phyloP scores from a whole-genome alignment of 1,139 yeast species.

The Debaryomycetaceae sp. region DNA sequence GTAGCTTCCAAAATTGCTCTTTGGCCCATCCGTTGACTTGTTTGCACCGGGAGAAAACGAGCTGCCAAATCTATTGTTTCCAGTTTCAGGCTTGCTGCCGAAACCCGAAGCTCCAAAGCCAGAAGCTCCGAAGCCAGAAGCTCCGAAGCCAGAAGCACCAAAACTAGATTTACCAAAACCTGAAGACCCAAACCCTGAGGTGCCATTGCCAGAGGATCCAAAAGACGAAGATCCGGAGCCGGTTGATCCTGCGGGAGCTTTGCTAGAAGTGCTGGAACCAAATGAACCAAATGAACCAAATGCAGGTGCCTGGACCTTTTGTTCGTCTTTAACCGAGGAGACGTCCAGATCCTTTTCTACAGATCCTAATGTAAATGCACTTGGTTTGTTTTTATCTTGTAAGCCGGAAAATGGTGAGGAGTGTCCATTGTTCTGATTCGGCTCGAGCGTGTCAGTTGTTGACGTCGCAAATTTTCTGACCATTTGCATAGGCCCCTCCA shows the following conservation, averaged over 20 bases:
- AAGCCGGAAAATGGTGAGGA: background rate
- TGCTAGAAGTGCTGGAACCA: conserved; percentile 5
- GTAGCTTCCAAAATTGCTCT: conserved; percentile 4
- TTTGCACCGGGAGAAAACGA: background rate
- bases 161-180: conserved; percentile 8
- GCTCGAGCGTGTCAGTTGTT: background rate
- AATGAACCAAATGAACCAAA: background rate
- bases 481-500: conserved; percentile 13
- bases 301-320: background rate
- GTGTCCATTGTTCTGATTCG: background rate
- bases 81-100: conserved; percentile 7
- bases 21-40: background rate
- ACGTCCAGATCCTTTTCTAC: background rate
- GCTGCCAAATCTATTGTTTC: background rate
- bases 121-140: conserved; percentile 10
- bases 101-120: conserved; percentile 12
- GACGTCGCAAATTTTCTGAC: background rate
- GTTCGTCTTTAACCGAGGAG: background rate
- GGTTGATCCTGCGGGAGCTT: conserved; percentile 3
- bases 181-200: conserved; percentile 12
- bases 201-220: conserved; percentile 8
- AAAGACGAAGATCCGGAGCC: conserved; percentile 7
- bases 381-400: background rate
- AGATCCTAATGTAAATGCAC: background rate
- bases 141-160: conserved; percentile 12